A percentile compares a stretch with the other conserved stretches of the same genome.
These are phyloP conservation scores for Saturnispora besseyi DNA, from an alignment of 805 yeast species.

Conservation along the genomic window DNA sequence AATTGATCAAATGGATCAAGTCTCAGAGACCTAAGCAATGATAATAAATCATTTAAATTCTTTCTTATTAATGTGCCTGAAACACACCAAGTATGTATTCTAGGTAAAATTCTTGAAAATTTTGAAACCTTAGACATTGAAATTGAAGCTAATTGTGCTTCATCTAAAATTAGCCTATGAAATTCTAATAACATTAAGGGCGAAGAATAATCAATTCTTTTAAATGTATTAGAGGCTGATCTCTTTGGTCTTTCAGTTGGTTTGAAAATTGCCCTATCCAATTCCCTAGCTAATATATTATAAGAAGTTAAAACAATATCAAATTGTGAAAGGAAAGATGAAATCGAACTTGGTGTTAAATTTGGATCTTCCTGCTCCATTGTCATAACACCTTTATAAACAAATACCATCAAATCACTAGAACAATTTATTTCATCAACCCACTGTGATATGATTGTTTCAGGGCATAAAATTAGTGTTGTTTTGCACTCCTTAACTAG, in stretches of 20 bases:
- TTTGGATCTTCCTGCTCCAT: conserved; percentile 22
- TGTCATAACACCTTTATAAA: conserved; percentile 50
- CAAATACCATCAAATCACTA: conserved; percentile 48
- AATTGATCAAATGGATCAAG: conserved; percentile 49
- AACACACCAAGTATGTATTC: conserved; percentile 93
- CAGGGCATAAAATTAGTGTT: conserved; percentile 80
- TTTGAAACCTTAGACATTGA: conserved; percentile 69
- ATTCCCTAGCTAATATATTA: conserved; percentile 57
- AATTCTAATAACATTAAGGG: conserved; percentile 78
- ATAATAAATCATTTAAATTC: conserved; percentile 56
- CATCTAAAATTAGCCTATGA: conserved; percentile 87
- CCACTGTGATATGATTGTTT: conserved; percentile 83
- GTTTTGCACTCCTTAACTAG: conserved; percentile 48
- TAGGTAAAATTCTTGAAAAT: conserved; percentile 69
- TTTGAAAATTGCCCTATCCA: conserved; percentile 69
- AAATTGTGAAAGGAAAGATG: conserved; percentile 45
- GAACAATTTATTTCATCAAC: conserved; percentile 51
- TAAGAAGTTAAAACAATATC: conserved; percentile 84
- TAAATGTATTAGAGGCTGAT: conserved; percentile 24
- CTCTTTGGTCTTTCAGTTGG: conserved; percentile 46
- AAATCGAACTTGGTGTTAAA: conserved; percentile 30
- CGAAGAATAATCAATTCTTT: conserved; percentile 54
- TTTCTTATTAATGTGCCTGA: conserved; percentile 87
- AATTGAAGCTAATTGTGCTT: conserved; percentile 84
- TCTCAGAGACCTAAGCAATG: conserved; percentile 60